Evolutionary conservation across 805 yeast species (phyloP), one percentile per base, ranked within the genome.

Genomic region (Starmerella lactis-condensi): DNA sequence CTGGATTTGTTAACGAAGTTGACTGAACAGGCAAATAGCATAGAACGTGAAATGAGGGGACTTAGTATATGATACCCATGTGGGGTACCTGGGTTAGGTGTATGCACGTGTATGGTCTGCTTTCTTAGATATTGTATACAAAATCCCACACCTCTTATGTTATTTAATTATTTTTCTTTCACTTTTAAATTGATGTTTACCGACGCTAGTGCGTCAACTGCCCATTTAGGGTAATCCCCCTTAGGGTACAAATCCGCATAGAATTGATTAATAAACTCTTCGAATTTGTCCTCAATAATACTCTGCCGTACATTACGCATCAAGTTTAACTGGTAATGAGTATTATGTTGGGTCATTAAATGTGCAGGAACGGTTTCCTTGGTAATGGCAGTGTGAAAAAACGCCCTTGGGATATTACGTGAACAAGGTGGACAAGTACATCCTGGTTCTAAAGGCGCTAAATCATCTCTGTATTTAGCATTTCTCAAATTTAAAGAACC

Each of bases 321-420:
- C 18, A 60, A 50, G 21, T 59, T 46, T 19, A 60, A 48, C 46
- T 60, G 65, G 43, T 57, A 60, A 34, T 50, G 48, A 4, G 58
- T 60, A 32, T 60, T 60, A 41, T 60, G 64, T 27, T 60, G 33
- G 3, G 64, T 60, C 7, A 60, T 45, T 11, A 60, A 34, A 30
- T 60, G 64, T 9, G 64, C 64, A 2, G 60, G 64, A 4, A 53
- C 54, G 5, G 64, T 60, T 36, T 60, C 65, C 30, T 51, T 54
- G 7, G 61, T 50, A 3, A 58, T 56, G 10, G 52, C 34, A 26
- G 53, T 51, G 36, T 48, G 47, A 22, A 60, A 30, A 29, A 51
- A 53, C 1, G 64, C 56, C n/a, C 60, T 40, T 2, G 62, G 45
- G 17, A 54, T 38, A 9, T 58, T 58, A 49, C 51, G 41, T 4